These are phyloP conservation scores for Xylariaceae sp. DNA, from an alignment of 2,329 filamentous ascomycete species.

Conservation along the genomic window DNA sequence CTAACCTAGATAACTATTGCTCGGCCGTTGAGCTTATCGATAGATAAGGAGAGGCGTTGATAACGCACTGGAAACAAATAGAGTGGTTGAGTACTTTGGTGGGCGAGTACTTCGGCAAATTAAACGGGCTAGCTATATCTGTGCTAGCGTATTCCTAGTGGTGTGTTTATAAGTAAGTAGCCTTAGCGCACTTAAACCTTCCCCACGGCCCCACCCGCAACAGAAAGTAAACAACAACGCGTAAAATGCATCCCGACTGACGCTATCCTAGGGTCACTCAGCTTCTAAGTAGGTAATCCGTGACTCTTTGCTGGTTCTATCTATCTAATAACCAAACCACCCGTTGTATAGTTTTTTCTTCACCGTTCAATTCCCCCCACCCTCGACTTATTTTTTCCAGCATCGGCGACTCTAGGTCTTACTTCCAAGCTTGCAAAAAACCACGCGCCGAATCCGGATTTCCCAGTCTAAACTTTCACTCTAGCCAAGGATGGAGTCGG, in stretches of 20 bases:
- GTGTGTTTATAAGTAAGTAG: too few species aligned
- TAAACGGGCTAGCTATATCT: too few species aligned
- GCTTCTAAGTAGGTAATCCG: slow-evolving; percentile 1
- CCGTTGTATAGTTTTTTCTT: not conserved
- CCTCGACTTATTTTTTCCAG: not conserved
- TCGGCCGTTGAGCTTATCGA: too few species aligned
- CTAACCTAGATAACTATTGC: too few species aligned
- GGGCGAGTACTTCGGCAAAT: too few species aligned
- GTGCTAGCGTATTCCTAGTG: too few species aligned
- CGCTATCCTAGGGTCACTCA: not conserved
- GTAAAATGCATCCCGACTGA: slow-evolving; percentile 24
- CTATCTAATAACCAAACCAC: not conserved
- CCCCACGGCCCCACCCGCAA: not conserved
- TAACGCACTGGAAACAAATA: too few species aligned
- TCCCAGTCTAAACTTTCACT: not conserved
- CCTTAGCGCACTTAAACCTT: not conserved
- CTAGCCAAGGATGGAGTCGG: slow-evolving; percentile 25
- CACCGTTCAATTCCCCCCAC: not conserved
- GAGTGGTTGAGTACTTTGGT: too few species aligned
- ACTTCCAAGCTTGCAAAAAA: not conserved
- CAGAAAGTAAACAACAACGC: slow-evolving; percentile 30
- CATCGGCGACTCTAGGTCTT: not conserved
- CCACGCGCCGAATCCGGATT: not conserved
- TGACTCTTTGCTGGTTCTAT: not conserved
- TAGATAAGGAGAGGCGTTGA: too few species aligned